Evolutionary conservation across 1,284 basidiomycete species (phyloP).

Genomic region (Ustilago crameri): DNA sequence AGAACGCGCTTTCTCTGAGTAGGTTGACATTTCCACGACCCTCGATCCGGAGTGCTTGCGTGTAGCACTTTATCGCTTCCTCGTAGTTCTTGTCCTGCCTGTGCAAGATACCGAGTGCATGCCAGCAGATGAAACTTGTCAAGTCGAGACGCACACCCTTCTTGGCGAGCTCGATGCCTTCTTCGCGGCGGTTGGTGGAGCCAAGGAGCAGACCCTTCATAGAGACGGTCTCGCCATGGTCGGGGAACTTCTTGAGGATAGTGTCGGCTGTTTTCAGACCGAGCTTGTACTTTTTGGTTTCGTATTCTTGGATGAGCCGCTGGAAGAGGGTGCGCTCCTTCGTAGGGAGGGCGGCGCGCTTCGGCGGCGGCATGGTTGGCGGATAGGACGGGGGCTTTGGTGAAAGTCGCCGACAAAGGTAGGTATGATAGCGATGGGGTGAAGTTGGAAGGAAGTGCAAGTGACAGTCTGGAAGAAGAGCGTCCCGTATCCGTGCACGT

Average conservation of each 20-base stretch:
- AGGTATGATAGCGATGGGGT: not conserved
- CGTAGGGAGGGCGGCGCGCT: conserved; percentile 73
- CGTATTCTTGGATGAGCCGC: conserved; percentile 82
- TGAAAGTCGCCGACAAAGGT: not conserved
- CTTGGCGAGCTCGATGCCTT: conserved; percentile 84
- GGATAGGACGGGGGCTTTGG: not conserved
- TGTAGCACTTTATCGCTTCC: conserved; percentile 84
- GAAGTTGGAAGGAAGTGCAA: not conserved
- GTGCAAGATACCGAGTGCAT: conserved; percentile 80
- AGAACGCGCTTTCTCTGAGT: conserved; percentile 86
- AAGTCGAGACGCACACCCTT: conserved; percentile 84
- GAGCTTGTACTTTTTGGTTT: conserved; percentile 88
- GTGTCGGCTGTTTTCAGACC: conserved; percentile 91
- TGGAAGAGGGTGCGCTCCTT: conserved; percentile 90
- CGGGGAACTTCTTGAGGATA: conserved; percentile 93
- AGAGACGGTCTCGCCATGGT: conserved; percentile 77
- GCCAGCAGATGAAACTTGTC: conserved; percentile 96
- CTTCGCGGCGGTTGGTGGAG: conserved; percentile 67
- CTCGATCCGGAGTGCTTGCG: conserved; percentile 84
- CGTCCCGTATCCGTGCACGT: conserved; percentile 2
- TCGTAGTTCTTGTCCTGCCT: conserved; percentile 84
- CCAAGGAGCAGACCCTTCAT: conserved; percentile 66
- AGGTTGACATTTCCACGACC: conserved; percentile 90
- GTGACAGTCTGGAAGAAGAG: conserved; percentile 1
- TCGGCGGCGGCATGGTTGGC: conserved; percentile 52